phyloP scores from a whole-genome alignment of 768 basidiomycete genomes.

The Leccinum obscurum region DNA sequence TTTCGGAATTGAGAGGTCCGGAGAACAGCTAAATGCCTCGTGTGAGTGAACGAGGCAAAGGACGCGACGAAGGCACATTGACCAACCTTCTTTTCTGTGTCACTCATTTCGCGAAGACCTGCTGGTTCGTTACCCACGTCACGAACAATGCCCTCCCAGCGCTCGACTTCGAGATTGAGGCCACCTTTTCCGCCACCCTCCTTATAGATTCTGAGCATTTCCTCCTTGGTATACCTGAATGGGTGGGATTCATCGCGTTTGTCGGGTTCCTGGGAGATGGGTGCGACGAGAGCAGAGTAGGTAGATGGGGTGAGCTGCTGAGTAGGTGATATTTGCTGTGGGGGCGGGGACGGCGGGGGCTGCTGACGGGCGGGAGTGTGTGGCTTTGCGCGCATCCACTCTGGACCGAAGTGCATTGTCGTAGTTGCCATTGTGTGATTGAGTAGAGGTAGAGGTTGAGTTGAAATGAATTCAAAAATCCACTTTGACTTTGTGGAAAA shows the following conservation, averaged over 20 bases:
- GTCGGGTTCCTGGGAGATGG: conserved; percentile 50
- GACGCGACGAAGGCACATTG: conserved; percentile 9
- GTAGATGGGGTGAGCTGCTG: conserved; percentile 65
- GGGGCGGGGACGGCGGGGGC: conserved; percentile 61
- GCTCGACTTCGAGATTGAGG: conserved; percentile 82
- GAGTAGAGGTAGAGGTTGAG: neutral
- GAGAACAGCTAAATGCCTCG: conserved; percentile 65
- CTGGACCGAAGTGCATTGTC: conserved; percentile 88
- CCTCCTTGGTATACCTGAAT: conserved; percentile 87
- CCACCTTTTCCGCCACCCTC: conserved; percentile 74
- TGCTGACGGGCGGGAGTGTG: conserved; percentile 53
- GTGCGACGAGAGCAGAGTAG: conserved; percentile 58
- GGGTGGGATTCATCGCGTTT: conserved; percentile 67
- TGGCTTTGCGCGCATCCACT: conserved; percentile 89
- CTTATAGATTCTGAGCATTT: conserved; percentile 79
- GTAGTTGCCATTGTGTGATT: conserved; percentile 46
- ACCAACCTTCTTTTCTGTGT: conserved; percentile 85
- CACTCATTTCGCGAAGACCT: conserved; percentile 75
- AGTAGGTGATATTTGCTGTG: conserved; percentile 38
- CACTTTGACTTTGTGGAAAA: conserved; percentile 24
- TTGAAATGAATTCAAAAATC: conserved; percentile 18
- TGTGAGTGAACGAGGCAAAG: conserved; percentile 26
- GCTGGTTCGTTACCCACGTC: conserved; percentile 73
- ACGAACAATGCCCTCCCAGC: conserved; percentile 86
- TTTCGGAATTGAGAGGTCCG: conserved; percentile 79